Percentiles rank a stretch among this genome's conserved stretches.
Evolutionary conservation across 257 asterid genomes (phyloP).

Genomic region (Plectranthus barbatus): DNA sequence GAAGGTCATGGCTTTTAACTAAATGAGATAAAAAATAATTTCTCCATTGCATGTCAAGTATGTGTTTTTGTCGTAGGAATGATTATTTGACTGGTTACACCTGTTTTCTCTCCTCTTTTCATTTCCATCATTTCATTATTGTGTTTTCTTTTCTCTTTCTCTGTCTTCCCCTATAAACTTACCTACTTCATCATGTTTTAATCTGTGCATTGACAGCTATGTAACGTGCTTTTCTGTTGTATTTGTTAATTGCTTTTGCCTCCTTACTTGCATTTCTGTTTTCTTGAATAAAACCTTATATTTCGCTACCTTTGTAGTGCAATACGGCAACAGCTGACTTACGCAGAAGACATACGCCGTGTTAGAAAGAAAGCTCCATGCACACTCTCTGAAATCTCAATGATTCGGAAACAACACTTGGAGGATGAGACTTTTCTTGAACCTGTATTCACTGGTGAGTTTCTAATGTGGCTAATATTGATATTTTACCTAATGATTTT

Average conservation of each 20-base stretch:
- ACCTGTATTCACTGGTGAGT: conserved; percentile 60
- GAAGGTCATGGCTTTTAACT: not conserved
- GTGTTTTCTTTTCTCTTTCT: not conserved
- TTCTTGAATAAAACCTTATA: too few species aligned
- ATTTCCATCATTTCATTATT: not conserved
- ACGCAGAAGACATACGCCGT: conserved; percentile 73
- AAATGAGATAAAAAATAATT: not conserved
- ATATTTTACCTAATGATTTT: conserved; percentile 2
- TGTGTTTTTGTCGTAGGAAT: not conserved
- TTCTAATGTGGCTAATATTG: conserved; percentile 14
- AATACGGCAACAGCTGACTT: conserved; percentile 73
- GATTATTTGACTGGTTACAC: not conserved
- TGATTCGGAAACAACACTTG: conserved; percentile 57
- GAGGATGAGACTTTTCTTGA: conserved; percentile 64
- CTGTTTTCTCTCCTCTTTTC: not conserved
- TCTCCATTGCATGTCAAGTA: not conserved
- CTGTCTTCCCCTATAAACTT: not conserved
- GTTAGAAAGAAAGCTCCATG: conserved; percentile 93
- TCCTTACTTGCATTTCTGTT: too few species aligned
- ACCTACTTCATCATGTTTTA: not conserved
- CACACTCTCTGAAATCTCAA: conserved; percentile 63
- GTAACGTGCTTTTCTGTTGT: not conserved
- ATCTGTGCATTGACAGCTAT: too few species aligned
- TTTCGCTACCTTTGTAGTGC: conserved; percentile 41
- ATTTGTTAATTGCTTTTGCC: not conserved